Evolutionary conservation across 2,329 filamentous ascomycete species (phyloP).

Genomic region (Xylaria multiplex): DNA sequence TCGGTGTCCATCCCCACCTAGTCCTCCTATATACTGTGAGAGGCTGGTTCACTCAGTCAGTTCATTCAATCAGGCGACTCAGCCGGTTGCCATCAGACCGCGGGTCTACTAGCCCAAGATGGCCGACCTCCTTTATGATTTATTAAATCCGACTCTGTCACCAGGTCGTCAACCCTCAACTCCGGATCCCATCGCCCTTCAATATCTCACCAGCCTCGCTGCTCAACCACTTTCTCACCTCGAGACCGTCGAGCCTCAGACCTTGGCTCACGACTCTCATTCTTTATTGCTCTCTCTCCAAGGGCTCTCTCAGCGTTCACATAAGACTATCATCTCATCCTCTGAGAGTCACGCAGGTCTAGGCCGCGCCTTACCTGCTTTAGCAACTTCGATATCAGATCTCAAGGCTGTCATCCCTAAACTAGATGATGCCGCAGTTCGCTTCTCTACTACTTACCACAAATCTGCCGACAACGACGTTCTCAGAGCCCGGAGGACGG

Average conservation of each 20-base stretch:
- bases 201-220: slow-evolving; percentile 81
- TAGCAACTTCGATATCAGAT: slow-evolving; percentile 72
- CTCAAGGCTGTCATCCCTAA: slow-evolving; percentile 78
- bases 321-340: slow-evolving; percentile 84
- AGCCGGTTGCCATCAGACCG: background rate
- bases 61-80: background rate
- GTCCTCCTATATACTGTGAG: background rate
- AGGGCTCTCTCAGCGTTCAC: slow-evolving; percentile 86
- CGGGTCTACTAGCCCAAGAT: slow-evolving; percentile 51
- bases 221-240: slow-evolving; percentile 80
- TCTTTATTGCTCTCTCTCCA: slow-evolving; percentile 85
- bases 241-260: slow-evolving; percentile 78
- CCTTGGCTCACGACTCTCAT: slow-evolving; percentile 82
- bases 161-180: slow-evolving; percentile 53
- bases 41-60: background rate
- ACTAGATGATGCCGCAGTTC: slow-evolving; percentile 80
- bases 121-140: slow-evolving; percentile 79
- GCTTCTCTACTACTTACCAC: slow-evolving; percentile 85
- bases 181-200: slow-evolving; percentile 64
- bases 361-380: slow-evolving; percentile 72
- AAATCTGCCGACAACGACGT: slow-evolving; percentile 75
- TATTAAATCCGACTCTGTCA: slow-evolving; percentile 72
- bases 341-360: slow-evolving; percentile 81
- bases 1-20: background rate
- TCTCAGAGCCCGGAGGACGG: slow-evolving; percentile 78